A percentile compares a stretch with the other conserved stretches of the same genome.
Evolutionary conservation across 257 asterid species (phyloP).

Genomic region (Solanum peruvianum): DNA sequence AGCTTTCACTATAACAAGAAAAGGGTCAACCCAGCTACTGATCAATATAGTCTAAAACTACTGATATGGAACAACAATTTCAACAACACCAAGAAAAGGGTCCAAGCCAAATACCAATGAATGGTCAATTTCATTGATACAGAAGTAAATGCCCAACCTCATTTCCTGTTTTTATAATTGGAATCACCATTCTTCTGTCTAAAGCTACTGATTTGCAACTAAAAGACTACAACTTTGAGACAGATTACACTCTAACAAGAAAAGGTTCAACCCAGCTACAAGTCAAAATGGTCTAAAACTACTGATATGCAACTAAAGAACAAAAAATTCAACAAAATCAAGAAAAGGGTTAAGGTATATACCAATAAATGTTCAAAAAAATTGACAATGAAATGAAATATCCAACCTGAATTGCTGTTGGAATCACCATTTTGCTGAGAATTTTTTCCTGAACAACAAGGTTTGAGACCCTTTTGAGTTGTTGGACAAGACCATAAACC

Average conservation of each 20-base stretch:
- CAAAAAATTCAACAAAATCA: not conserved
- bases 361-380: not conserved
- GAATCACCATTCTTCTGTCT: not conserved
- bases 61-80: not conserved
- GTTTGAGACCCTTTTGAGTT: conserved; percentile 18
- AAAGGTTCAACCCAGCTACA: not conserved
- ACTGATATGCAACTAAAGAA: not conserved
- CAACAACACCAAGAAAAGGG: not conserved
- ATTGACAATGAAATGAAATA: not conserved
- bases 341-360: not conserved
- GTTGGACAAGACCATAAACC: conserved; percentile 9
- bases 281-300: not conserved
- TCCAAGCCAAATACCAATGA: not conserved
- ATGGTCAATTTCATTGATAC: not conserved
- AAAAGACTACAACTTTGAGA: not conserved
- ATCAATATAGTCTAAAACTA: not conserved
- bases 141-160: not conserved
- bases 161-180: not conserved
- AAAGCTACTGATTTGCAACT: not conserved
- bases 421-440: conserved; percentile 27
- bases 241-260: not conserved
- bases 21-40: not conserved
- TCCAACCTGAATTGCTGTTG: not conserved
- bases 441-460: conserved; percentile 22
- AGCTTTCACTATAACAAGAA: not conserved